Base-by-base conservation (phyloP, 2,329 filamentous ascomycete species). In the Rutstroemia sp. region DNA sequence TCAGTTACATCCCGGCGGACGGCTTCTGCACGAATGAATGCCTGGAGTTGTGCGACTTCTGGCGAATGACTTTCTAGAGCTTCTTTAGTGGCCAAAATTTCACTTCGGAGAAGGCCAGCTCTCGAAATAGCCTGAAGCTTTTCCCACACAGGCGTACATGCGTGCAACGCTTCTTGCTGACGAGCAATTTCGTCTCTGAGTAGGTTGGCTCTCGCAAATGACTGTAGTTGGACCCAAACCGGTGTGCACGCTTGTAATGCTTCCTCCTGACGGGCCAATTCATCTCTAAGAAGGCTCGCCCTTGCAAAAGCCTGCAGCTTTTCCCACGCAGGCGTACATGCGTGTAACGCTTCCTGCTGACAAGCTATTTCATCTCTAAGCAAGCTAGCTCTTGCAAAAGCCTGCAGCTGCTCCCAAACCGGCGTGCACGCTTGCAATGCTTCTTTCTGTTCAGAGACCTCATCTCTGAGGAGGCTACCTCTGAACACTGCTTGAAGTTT, bases 351-450 rank as follows among this genome's bases (percentile, higher is more conserved):
- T 4, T 73, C 65, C 61, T 76, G 77, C 17, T 76, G 73, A 34
- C 30, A 12, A 34, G 30, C 30, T 34, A 34, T 34, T 12, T 34
- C 30, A 12, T 34, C 73, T 70, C 83, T 79, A 58, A 75, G 78
- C 67, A 83, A 72, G 72, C 80, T 73, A 52, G 83, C 87, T 70
- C 87, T 79, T 39, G 81, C 77, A 57, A 47, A 17, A 50, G 70
- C 66, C 59, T 73, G 72, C 7, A 83, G 69, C 39, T 76, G 71
- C 58, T 73, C 74, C 78, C 78, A 83, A 48, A 75, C 69, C 1
- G 77, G 73, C 5, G 70, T 68, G 56, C 79, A 79, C 30, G 72
- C 70, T 61, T 83, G 79, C 5, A 86, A 71, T 62, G 83, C 79
- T 4, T 73, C 65, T 61, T 76, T 77, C 17, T 76, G 73, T 5